Percentiles rank a stretch among this genome's conserved stretches.
These are phyloP conservation scores for Chenopodium berlandieri DNA, from an alignment of 148 eudicot species.

Conservation along the genomic window DNA sequence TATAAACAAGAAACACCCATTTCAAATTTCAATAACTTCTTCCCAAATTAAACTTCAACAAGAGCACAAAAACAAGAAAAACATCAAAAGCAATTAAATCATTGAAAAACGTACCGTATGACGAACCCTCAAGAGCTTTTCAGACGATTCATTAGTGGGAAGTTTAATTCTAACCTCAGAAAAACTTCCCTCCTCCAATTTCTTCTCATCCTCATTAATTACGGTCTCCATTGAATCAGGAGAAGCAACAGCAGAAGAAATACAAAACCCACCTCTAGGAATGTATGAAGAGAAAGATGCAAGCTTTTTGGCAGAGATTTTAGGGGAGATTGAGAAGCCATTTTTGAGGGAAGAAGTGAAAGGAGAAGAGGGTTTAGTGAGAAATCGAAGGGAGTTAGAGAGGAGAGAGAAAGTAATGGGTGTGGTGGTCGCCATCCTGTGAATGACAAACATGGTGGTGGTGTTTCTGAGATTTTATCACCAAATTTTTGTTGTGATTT, in stretches of 20 bases:
- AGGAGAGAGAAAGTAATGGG: constrained; percentile 39
- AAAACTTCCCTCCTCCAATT: constrained; percentile 26
- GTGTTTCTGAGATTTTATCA: background rate
- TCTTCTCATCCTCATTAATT: constrained; percentile 14
- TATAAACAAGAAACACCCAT: background rate
- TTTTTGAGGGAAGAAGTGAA: constrained; percentile 20
- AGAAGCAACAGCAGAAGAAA: constrained; percentile 42
- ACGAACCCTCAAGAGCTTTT: constrained; percentile 65
- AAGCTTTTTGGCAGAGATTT: constrained; percentile 6
- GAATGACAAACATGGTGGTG: constrained; percentile 40
- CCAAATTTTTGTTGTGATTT: background rate
- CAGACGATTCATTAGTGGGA: constrained; percentile 79
- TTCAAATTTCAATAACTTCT: background rate
- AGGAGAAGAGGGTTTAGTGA: constrained; percentile 28
- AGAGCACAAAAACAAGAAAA: background rate
- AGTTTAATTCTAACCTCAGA: constrained; percentile 47
- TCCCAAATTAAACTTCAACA: constrained; percentile 1
- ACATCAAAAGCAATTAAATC: background rate
- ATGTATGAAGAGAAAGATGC: constrained; percentile 21
- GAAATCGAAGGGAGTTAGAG: constrained; percentile 37
- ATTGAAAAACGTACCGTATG: constrained; percentile 58
- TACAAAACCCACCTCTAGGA: constrained; percentile 29
- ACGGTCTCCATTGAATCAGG: constrained; percentile 31
- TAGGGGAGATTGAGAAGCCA: constrained; percentile 26
- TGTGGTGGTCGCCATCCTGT: constrained; percentile 41